phyloP scores from a whole-genome alignment of 1,284 basidiomycete genomes.

The Apiotrichum siamense region DNA sequence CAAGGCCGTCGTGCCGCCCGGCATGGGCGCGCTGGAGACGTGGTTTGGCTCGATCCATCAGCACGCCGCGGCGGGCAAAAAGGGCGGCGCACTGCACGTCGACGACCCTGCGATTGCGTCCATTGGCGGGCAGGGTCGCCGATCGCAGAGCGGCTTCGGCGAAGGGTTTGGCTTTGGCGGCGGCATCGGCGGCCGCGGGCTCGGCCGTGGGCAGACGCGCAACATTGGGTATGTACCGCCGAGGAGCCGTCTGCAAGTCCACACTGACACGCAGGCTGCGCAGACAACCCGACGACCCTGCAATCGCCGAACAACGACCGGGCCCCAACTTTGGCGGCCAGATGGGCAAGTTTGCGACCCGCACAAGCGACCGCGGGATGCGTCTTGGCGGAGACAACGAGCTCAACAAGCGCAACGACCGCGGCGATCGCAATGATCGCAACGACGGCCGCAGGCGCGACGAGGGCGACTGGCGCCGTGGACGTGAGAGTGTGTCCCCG shows the following conservation, averaged over 20 bases:
- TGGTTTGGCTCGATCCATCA: constrained; percentile 12
- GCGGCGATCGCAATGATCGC: constrained; percentile 1
- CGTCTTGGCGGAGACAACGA: constrained; percentile 26
- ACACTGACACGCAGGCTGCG: constrained; percentile 16
- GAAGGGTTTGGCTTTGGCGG: constrained; percentile 45
- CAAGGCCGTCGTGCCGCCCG: constrained; percentile 1
- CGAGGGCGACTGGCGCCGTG: constrained; percentile 18
- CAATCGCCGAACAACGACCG: constrained; percentile 12
- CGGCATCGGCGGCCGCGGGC: constrained; percentile 31
- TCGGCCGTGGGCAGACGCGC: constrained; percentile 20
- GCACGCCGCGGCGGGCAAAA: not conserved
- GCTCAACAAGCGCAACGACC: not conserved
- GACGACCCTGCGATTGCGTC: constrained; percentile 43
- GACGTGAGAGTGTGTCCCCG: constrained; percentile 1
- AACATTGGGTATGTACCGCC: constrained; percentile 31
- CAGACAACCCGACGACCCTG: constrained; percentile 20
- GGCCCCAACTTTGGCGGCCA: constrained; percentile 17
- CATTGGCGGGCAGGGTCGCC: constrained; percentile 23
- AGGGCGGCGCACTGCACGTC: too few relatives aligned
- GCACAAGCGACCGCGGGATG: constrained; percentile 20
- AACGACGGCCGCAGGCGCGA: constrained; percentile 7
- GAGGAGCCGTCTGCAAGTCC: not conserved
- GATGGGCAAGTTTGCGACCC: constrained; percentile 35
- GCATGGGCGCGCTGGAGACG: constrained; percentile 9
- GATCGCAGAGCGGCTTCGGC: constrained; percentile 30